Percentiles rank a stretch among this genome's conserved stretches.
phyloP scores from a whole-genome alignment of 192 early-diverging fungal species.

The Thoreauomyces humboldtii region DNA sequence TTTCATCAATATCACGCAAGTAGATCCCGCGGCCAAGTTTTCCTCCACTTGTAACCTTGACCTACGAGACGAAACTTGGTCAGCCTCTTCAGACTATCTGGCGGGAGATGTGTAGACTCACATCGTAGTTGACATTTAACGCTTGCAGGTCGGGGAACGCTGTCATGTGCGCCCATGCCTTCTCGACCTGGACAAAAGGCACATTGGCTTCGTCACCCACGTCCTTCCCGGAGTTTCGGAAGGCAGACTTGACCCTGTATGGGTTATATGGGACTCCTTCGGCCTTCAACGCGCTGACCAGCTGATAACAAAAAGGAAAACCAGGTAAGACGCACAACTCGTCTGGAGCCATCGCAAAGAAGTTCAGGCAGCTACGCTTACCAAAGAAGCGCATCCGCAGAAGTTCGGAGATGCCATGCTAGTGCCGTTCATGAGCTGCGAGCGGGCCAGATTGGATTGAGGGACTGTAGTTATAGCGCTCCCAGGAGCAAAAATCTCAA shows the following conservation, averaged over 20 bases:
- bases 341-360: too few species aligned
- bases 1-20: constrained; percentile 74
- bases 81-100: too few species aligned
- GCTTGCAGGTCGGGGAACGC: too few species aligned
- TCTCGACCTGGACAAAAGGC: constrained; percentile 84
- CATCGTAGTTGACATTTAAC: too few species aligned
- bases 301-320: constrained; percentile 19
- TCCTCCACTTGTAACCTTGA: too few species aligned
- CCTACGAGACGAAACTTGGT: too few species aligned
- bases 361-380: too few species aligned
- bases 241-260: constrained; percentile 77
- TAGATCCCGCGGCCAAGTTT: constrained; percentile 79
- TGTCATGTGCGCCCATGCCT: constrained; percentile 78
- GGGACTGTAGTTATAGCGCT: constrained; percentile 90
- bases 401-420: constrained; percentile 92
- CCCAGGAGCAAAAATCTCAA: constrained; percentile 66
- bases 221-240: constrained; percentile 71
- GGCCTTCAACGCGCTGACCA: constrained; percentile 85
- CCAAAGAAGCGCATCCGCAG: constrained; percentile 79
- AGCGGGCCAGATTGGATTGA: constrained; percentile 66
- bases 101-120: too few species aligned
- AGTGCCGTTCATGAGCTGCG: constrained; percentile 88
- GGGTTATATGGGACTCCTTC: constrained; percentile 67
- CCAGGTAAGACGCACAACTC: too few species aligned
- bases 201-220: constrained; percentile 75